Evolutionary conservation across 495 filamentous ascomycete species (phyloP), one percentile per base, ranked within the genome.

Genomic region (Aspergillus asperescens): DNA sequence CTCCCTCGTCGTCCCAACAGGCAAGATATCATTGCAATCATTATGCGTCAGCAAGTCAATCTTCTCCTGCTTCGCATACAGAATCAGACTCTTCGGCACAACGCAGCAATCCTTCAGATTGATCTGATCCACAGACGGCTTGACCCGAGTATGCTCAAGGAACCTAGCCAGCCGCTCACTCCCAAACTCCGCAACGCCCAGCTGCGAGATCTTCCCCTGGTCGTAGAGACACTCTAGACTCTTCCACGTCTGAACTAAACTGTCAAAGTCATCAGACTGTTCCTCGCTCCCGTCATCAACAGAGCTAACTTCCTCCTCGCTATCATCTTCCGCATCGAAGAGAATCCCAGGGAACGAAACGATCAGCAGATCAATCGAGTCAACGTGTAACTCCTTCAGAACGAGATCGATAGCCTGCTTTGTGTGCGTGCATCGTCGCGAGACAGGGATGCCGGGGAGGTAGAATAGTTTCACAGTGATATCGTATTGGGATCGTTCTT

Each of bases 61-160:
- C 9, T 81, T 74, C 65, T 92, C 77, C 55, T 86, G 75, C 70
- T 91, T 93, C 28, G 93, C 91, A 62, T 90, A 84, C 60, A 87
- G 70, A 40, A 91, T 83, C 63, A 99, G 74, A 27, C 88, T 85
- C 57, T 90, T 90, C 18, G 93, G 93, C 34, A 97, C 94, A 16
- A 92, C 89, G 68, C 93, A 97, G 71, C 91, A 96, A 67, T 97
- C 90, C 59, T 90, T 87, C 42, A 96, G 79, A 68, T 97, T 97
- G 77, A 99, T 94, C 80, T 99, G 93, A 69, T 97, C 81, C 20
- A 97, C 93, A 2, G 81, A 74, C 8, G 93, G 94, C 59, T 82
- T 84, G 39, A 96, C 73, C 37, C 71, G 76, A 16, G 88, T 86
- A 40, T 78, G 72, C 9, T 76, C 75, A 7, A 89, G 70, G 50